phyloP scores from a whole-genome alignment of 2,329 filamentous ascomycete genomes.

The Arthrobotrys entomopaga region DNA sequence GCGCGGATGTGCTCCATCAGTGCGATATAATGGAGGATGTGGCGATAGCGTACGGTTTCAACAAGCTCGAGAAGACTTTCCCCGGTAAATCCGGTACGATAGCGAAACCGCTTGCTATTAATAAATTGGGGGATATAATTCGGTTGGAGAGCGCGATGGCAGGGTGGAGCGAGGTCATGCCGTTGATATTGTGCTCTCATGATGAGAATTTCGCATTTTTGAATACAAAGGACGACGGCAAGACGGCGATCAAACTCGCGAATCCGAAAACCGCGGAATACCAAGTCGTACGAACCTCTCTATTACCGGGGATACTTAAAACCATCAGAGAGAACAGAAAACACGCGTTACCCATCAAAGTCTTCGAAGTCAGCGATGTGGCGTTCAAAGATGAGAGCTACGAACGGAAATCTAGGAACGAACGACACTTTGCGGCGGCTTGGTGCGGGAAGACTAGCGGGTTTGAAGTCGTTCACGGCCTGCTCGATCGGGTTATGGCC shows the following conservation, averaged over 20 bases:
- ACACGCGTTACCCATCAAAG: conserved; percentile 86
- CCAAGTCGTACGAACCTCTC: conserved; percentile 86
- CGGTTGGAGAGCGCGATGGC: conserved; percentile 89
- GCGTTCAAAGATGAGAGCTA: conserved; percentile 84
- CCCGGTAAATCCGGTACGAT: conserved; percentile 87
- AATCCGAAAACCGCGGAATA: conserved; percentile 95
- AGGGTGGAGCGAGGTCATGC: conserved; percentile 96
- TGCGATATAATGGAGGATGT: conserved; percentile 99
- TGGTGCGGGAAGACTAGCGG: conserved; percentile 94
- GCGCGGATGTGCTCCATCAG: conserved; percentile 93
- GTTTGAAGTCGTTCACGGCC: conserved; percentile 93
- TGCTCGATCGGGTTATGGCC: conserved; percentile 88
- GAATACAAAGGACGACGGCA: conserved; percentile 87
- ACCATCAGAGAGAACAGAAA: conserved; percentile 93
- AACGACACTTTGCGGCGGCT: conserved; percentile 93
- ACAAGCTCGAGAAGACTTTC: conserved; percentile 87
- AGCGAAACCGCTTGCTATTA: conserved; percentile 86
- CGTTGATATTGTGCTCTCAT: conserved; percentile 93
- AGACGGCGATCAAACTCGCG: conserved; percentile 81
- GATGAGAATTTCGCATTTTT: conserved; percentile 98
- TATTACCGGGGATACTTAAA: conserved; percentile 89
- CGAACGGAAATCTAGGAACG: conserved; percentile 89
- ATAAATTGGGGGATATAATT: conserved; percentile 93
- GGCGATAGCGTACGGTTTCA: conserved; percentile 96
- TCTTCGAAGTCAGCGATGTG: conserved; percentile 91